Percentiles rank a stretch among this genome's conserved stretches.
Conservation (phyloP, 179 eudicot genomes). For the Sideroxylon spinosum region DNA sequence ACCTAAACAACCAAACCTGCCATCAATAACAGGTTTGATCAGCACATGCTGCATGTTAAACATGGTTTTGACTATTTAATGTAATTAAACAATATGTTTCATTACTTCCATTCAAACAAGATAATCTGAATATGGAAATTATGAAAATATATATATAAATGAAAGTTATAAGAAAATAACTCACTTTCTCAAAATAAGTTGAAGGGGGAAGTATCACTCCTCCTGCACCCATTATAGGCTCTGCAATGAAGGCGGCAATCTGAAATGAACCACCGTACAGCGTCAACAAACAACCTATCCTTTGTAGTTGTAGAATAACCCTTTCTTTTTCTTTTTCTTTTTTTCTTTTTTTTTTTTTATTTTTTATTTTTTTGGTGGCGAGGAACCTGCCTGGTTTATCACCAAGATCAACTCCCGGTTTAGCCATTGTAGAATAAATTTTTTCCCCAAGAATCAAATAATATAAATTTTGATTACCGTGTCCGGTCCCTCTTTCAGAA, state of each 20-base stretch:
- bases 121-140: background rate
- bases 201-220: slow-evolving; percentile 95
- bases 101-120: background rate
- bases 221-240: slow-evolving; percentile 99
- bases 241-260: slow-evolving; percentile 99
- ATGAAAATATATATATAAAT: background rate
- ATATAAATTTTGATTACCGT: slow-evolving; percentile 51
- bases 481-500: slow-evolving; percentile 91
- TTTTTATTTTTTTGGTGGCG: no score
- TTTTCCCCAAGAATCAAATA: background rate
- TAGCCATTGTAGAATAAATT: no score
- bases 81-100: background rate
- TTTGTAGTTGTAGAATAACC: background rate
- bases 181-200: slow-evolving; percentile 87
- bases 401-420: no score
- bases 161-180: background rate
- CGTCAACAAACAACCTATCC: slow-evolving; percentile 10
- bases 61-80: background rate
- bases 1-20: background rate
- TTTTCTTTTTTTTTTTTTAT: no score
- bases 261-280: slow-evolving; percentile 28
- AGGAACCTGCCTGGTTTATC: no score
- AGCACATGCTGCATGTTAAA: background rate
- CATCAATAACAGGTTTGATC: background rate
- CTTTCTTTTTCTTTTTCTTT: no score